Evolutionary conservation across 805 yeast species (phyloP).

Genomic region (Hyphopichia homilentoma): DNA sequence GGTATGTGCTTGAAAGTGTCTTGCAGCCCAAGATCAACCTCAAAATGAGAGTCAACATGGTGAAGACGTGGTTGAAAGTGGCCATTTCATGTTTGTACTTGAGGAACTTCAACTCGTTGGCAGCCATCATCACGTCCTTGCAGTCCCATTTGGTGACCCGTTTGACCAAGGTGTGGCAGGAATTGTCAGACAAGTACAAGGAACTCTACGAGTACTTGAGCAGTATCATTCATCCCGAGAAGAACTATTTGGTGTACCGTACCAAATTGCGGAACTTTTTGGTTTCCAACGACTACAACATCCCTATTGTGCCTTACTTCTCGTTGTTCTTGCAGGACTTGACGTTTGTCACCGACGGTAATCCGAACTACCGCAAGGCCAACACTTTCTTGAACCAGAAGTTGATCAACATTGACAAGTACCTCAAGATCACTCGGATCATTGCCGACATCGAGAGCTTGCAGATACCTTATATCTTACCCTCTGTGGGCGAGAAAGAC

Average conservation of each 20-base stretch:
- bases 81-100: slow-evolving; percentile 70
- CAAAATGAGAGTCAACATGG: slow-evolving; percentile 49
- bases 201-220: slow-evolving; percentile 62
- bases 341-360: slow-evolving; percentile 81
- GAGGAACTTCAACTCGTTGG: slow-evolving; percentile 73
- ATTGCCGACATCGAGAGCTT: slow-evolving; percentile 64
- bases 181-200: slow-evolving; percentile 53
- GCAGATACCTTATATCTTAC: slow-evolving; percentile 54
- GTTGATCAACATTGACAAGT: slow-evolving; percentile 71
- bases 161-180: slow-evolving; percentile 56
- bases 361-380: slow-evolving; percentile 61
- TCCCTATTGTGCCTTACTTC: slow-evolving; percentile 74
- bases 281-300: slow-evolving; percentile 42
- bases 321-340: slow-evolving; percentile 73
- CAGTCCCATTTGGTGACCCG: slow-evolving; percentile 72
- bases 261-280: slow-evolving; percentile 55
- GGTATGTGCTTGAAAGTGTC: slow-evolving; percentile 68
- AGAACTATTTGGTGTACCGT: slow-evolving; percentile 69
- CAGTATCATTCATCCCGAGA: slow-evolving; percentile 69
- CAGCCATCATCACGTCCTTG: slow-evolving; percentile 72
- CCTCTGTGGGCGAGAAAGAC: slow-evolving; percentile 6
- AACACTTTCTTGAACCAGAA: slow-evolving; percentile 54
- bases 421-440: slow-evolving; percentile 60
- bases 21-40: slow-evolving; percentile 48
- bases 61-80: slow-evolving; percentile 70